phyloP scores from a whole-genome alignment of 257 asterid genomes.

The Nemophila menziesii region DNA sequence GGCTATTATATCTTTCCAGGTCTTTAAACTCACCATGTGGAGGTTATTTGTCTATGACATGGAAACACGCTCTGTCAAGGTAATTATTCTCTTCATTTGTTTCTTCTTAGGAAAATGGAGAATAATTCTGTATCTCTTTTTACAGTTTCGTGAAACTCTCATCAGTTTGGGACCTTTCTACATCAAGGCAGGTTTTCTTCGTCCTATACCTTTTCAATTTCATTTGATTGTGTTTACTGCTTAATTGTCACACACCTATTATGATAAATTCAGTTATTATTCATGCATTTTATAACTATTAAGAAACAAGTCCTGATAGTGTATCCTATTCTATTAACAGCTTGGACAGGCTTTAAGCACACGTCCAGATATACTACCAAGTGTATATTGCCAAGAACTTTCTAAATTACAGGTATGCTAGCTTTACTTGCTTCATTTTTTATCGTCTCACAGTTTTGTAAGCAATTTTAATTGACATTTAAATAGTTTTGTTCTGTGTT shows the following conservation, averaged over 20 bases:
- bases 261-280: background rate
- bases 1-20: slow-evolving; percentile 68
- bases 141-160: slow-evolving; percentile 95
- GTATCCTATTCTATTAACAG: slow-evolving; percentile 27
- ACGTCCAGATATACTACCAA: slow-evolving; percentile 89
- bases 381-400: slow-evolving; percentile 85
- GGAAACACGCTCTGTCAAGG: slow-evolving; percentile 70
- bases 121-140: slow-evolving; percentile 6
- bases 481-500: slow-evolving; percentile 17
- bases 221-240: slow-evolving; percentile 2
- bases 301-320: background rate
- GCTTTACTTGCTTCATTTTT: slow-evolving; percentile 7
- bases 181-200: slow-evolving; percentile 63
- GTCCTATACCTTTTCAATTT: slow-evolving; percentile 7
- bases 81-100: slow-evolving; percentile 13
- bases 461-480: background rate
- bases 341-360: slow-evolving; percentile 99
- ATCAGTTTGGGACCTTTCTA: slow-evolving; percentile 91
- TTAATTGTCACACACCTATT: background rate
- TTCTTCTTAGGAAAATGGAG: background rate
- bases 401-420: slow-evolving; percentile 69
- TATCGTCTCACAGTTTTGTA: background rate
- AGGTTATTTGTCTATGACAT: slow-evolving; percentile 63
- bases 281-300: background rate
- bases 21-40: slow-evolving; percentile 71